A percentile compares a stretch with the other conserved stretches of the same genome.
Conservation (phyloP, 139 green algal species). For the Yamagishiella unicocca region DNA sequence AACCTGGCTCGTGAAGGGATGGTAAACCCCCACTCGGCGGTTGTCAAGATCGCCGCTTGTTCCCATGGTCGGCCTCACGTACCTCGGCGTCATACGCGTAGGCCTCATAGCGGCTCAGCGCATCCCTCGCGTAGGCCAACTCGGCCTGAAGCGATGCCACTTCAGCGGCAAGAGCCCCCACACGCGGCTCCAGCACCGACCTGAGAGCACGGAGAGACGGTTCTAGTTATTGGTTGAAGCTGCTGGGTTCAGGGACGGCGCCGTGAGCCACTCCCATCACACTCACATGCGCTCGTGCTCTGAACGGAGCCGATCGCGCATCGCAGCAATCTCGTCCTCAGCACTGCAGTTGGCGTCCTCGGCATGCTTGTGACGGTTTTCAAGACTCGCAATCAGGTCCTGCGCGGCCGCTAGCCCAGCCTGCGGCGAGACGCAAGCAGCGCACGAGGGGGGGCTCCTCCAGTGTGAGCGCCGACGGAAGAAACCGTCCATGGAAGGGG, state of each 20-base stretch:
- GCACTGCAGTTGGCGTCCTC: neutral
- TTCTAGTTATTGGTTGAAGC: too few relatives aligned
- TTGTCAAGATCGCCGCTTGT: too few relatives aligned
- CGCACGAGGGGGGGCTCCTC: too few relatives aligned
- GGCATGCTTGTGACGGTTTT: neutral
- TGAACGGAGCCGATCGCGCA: neutral
- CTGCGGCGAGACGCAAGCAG: neutral
- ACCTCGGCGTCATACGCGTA: neutral
- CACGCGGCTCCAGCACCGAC: neutral
- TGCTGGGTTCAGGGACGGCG: neutral
- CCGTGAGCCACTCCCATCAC: neutral
- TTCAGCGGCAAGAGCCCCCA: neutral
- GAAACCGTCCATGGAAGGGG: too few relatives aligned
- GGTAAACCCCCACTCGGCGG: too few relatives aligned
- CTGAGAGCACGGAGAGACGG: neutral
- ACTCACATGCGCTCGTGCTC: slow-evolving; percentile 25
- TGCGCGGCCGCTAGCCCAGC: neutral
- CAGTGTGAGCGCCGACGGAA: too few relatives aligned
- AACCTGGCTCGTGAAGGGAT: too few relatives aligned
- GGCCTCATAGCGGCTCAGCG: neutral
- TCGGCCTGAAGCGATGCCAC: slow-evolving; percentile 5
- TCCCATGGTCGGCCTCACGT: neutral
- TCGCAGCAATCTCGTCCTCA: neutral
- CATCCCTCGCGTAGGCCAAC: neutral
- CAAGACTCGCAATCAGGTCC: neutral